phyloP scores from a whole-genome alignment of 768 basidiomycete species.

The Macrolepiota fuliginosa region DNA sequence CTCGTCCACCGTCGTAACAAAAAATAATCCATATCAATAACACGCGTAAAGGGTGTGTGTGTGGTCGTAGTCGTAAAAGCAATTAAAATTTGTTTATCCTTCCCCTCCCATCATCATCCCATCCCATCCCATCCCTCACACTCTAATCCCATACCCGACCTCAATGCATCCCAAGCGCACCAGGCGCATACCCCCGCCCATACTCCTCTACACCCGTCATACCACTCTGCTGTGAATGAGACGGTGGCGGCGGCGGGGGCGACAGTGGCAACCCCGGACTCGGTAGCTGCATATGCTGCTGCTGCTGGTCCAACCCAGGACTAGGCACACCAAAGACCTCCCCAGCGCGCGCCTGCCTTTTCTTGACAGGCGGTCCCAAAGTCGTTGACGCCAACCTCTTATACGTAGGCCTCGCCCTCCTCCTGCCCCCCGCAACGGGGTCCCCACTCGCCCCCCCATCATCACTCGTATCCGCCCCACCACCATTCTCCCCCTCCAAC shows the following conservation, averaged over 20 bases:
- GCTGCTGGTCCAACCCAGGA: not conserved
- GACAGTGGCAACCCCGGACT: no score
- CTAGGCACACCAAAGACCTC: not conserved
- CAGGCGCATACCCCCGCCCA: not conserved
- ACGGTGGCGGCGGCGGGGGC: not conserved
- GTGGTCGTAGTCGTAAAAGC: no score
- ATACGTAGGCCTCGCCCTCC: conserved; percentile 55
- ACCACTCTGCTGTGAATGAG: not conserved
- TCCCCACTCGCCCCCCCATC: conserved; percentile 21
- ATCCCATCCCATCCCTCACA: not conserved
- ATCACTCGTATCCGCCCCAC: conserved; percentile 10
- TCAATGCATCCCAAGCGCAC: not conserved
- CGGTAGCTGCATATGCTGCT: not conserved
- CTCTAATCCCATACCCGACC: not conserved
- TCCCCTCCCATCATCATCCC: not conserved
- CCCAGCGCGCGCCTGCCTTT: conserved; percentile 26
- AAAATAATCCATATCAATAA: no score
- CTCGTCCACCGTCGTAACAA: no score
- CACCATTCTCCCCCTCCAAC: not conserved
- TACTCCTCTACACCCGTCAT: not conserved
- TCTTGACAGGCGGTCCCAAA: conserved; percentile 56
- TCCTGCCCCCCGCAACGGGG: conserved; percentile 23
- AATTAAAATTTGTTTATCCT: no score
- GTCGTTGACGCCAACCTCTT: conserved; percentile 76
- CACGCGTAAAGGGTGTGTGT: no score